These are phyloP conservation scores for Davidsoniella virescens DNA, from an alignment of 2,329 filamentous ascomycete species.

Conservation along the genomic window DNA sequence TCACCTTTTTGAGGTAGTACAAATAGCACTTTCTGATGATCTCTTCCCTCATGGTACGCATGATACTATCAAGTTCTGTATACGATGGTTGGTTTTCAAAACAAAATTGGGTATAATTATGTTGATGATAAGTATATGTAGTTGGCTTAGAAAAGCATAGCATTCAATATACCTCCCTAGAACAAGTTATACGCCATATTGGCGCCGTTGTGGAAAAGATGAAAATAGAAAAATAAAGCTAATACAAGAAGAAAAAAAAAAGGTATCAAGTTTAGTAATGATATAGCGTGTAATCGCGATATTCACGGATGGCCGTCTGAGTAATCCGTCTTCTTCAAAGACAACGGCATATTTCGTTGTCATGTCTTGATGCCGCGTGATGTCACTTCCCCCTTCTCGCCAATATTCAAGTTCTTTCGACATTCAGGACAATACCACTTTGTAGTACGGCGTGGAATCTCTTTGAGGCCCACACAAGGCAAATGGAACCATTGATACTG, in stretches of 20 bases:
- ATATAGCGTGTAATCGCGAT: neutral
- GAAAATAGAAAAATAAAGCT: neutral
- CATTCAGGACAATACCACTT: conserved; percentile 82
- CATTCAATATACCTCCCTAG: too few relatives aligned
- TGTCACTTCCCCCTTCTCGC: conserved; percentile 45
- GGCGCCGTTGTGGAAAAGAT: neutral
- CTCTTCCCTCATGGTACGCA: too few relatives aligned
- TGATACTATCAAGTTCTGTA: too few relatives aligned
- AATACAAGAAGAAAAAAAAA: neutral
- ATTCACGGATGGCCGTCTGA: neutral
- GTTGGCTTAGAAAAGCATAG: too few relatives aligned
- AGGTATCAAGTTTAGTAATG: conserved; percentile 8
- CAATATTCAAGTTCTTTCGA: conserved; percentile 43
- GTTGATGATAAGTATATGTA: too few relatives aligned
- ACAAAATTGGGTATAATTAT: too few relatives aligned
- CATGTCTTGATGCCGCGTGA: conserved; percentile 37
- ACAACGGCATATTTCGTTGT: neutral
- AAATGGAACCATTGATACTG: conserved; percentile 77
- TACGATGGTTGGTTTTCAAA: too few relatives aligned
- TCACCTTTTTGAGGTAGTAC: too few relatives aligned
- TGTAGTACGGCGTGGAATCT: conserved; percentile 53
- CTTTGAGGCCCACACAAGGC: conserved; percentile 52
- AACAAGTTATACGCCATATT: neutral
- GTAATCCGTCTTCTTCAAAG: neutral
- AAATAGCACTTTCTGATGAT: too few relatives aligned